Conservation (phyloP, 164 flowering plant species). For the Vitis rotundifolia region DNA sequence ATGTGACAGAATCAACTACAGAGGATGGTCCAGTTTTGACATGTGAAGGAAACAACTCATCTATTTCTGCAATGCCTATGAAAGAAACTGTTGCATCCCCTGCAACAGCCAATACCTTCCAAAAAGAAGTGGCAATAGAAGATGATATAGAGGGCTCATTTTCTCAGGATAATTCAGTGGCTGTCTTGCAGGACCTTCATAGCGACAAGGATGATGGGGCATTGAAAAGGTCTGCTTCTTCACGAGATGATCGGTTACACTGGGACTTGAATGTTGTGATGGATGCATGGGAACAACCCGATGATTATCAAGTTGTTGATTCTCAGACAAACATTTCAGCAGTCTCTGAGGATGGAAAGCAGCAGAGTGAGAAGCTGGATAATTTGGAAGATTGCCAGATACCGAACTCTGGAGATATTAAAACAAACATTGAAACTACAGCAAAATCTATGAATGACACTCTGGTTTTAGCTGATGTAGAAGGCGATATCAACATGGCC, state of each 20-base stretch:
- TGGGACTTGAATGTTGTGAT: constrained; percentile 72
- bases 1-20: neutral
- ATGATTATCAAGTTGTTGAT: constrained; percentile 26
- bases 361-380: constrained; percentile 6
- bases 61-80: constrained; percentile 11
- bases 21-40: constrained; percentile 10
- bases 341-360: constrained; percentile 1
- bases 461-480: constrained; percentile 8
- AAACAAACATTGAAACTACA: neutral
- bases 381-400: constrained; percentile 12
- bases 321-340: constrained; percentile 10
- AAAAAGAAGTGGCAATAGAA: constrained; percentile 16
- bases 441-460: neutral
- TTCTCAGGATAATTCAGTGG: constrained; percentile 4
- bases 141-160: constrained; percentile 7
- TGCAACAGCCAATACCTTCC: constrained; percentile 2
- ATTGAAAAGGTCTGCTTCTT: constrained; percentile 11
- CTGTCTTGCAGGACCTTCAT: constrained; percentile 10
- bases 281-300: constrained; percentile 66
- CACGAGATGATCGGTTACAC: constrained; percentile 46
- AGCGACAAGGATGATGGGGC: constrained; percentile 16
- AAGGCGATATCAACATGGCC: neutral
- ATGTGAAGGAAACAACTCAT: constrained; percentile 11
- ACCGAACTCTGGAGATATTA: constrained; percentile 11
- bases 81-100: constrained; percentile 10